Evolutionary conservation across 2,329 filamentous ascomycete species (phyloP), one percentile per base, ranked within the genome.

Genomic region (Chrysosporium queenslandicum): DNA sequence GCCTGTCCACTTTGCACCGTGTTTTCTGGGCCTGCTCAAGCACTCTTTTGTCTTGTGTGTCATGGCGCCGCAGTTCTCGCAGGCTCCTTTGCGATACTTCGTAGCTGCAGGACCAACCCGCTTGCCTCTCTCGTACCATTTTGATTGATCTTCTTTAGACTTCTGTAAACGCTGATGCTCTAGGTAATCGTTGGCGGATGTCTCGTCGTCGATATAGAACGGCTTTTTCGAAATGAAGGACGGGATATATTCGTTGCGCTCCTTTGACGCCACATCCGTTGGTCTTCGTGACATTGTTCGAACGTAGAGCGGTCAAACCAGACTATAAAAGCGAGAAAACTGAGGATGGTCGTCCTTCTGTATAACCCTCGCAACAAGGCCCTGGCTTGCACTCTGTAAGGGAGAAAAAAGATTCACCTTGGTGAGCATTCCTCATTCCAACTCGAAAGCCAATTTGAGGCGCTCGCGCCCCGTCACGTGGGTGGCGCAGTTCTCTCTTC

Each of bases 181-280:
- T 58, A 98, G 86, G 67, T 97, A 98, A 64, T 97, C 90, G 66
- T 79, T 80, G 60, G 80, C 79, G 56, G 85, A 78, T 55, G 84
- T 81, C 59, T 84, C 83, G 65, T 89, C 87, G 61, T 80, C 82
- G 51, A 94, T 83, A 70, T 97, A 98, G 72, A 98, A 98, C 3
- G 92, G 92, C 61, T 94, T 90, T 69, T 95, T 96, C 62, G 89
- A 90, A 73, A 98, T 98, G 77, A 96, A 98, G 50, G 87, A 83
- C 4, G 92, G 92, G 64, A 98, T 98, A 76, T 98, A 98, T 68
- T 96, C 83, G 77, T 98, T 98, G 70, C 92, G 88, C 69, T 94
- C 89, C 68, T 94, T 94, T 57, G 63, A 74, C 61, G 77, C 74
- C 50, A 75, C 71, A 58, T 78, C 76, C 42, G 68, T 70, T 14